These are phyloP conservation scores for Saccharomyces hybrid DNA, from an alignment of 1,139 yeast genomes.

Conservation along the genomic window DNA sequence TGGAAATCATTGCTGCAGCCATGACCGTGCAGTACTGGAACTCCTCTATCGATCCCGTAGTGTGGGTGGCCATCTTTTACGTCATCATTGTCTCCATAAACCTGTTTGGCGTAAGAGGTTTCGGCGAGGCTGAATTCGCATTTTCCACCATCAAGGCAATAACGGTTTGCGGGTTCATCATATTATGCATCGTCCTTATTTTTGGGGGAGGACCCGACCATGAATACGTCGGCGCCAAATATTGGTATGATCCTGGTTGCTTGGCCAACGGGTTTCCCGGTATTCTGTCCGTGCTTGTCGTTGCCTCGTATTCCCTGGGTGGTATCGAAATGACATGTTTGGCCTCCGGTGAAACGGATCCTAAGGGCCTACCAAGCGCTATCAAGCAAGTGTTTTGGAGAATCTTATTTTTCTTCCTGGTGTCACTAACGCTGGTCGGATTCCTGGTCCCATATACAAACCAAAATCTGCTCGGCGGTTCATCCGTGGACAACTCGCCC, in stretches of 20 bases:
- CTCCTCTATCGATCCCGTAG: conserved; percentile 22
- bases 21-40: conserved; percentile 60
- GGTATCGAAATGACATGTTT: conserved; percentile 78
- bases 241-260: conserved; percentile 64
- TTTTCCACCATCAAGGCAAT: conserved; percentile 53
- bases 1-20: conserved; percentile 65
- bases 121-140: conserved; percentile 60
- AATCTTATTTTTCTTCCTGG: conserved; percentile 54
- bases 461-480: conserved; percentile 41
- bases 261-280: conserved; percentile 68
- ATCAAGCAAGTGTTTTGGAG: conserved; percentile 70
- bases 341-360: conserved; percentile 78
- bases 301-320: conserved; percentile 77
- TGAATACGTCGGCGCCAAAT: conserved; percentile 50
- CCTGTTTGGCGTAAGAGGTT: conserved; percentile 57
- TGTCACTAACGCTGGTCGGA: conserved; percentile 54
- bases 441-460: conserved; percentile 60
- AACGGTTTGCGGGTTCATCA: conserved; percentile 58
- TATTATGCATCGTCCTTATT: conserved; percentile 57
- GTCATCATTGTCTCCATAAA: conserved; percentile 48
- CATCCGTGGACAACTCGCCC: conserved; percentile 48
- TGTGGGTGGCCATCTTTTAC: conserved; percentile 51
- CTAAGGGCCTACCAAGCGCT: conserved; percentile 60
- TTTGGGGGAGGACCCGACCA: conserved; percentile 62
- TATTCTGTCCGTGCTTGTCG: conserved; percentile 68